These are phyloP conservation scores for Solanum lignicaule DNA, from an alignment of 257 asterid species.

Conservation along the genomic window DNA sequence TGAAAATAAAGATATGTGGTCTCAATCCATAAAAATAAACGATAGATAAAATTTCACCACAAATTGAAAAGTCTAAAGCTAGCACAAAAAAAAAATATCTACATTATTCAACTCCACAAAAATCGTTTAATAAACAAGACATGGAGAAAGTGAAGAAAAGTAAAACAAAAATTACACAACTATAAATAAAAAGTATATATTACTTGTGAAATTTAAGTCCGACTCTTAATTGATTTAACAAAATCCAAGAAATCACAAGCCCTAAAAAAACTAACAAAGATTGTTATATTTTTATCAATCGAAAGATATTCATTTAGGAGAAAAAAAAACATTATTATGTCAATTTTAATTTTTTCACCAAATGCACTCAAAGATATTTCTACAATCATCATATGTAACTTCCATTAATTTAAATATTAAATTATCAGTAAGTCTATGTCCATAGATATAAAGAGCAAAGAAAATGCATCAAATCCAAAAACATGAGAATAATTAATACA, in stretches of 20 bases:
- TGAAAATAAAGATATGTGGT: background rate
- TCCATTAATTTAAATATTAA: background rate
- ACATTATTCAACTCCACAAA: background rate
- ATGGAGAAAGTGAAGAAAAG: background rate
- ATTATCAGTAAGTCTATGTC: background rate
- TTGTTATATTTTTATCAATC: too few species aligned
- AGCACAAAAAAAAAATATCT: background rate
- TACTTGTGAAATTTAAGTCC: background rate
- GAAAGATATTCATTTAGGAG: background rate
- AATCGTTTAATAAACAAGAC: background rate
- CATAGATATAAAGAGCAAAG: background rate
- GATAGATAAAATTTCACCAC: background rate
- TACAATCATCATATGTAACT: background rate
- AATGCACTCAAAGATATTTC: background rate
- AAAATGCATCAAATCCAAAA: background rate
- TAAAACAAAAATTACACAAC: background rate
- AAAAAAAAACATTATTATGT: too few species aligned
- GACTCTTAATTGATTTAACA: background rate
- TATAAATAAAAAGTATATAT: background rate
- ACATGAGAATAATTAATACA: background rate
- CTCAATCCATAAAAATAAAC: background rate
- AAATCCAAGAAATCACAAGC: too few species aligned
- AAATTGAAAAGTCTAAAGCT: background rate
- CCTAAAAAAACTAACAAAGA: fast-evolving
- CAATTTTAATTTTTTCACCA: background rate